Percentiles rank a stretch among this genome's conserved stretches.
Conservation (phyloP, 352 stramenopile genomes). For the Phytophthora ramorum region DNA sequence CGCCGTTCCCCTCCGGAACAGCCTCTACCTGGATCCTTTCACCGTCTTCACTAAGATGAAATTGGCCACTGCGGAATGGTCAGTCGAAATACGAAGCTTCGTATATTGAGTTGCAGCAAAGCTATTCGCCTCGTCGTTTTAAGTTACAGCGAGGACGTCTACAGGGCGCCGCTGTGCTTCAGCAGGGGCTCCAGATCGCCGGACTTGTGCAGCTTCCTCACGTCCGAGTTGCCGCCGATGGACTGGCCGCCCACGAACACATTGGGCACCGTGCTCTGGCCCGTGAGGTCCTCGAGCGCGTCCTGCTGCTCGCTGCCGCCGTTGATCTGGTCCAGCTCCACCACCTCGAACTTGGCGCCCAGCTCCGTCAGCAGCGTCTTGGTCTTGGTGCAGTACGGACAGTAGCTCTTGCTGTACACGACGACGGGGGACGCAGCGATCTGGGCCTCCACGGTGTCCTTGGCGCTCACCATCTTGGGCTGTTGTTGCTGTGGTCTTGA, state of each 20-base stretch:
- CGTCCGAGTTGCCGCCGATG: conserved; percentile 95
- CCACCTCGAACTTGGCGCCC: conserved; percentile 50
- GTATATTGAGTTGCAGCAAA: too few species aligned
- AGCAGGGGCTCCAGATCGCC: conserved; percentile 92
- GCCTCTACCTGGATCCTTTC: too few species aligned
- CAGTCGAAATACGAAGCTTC: too few species aligned
- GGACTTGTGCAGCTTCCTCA: conserved; percentile 80
- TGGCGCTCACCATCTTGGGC: conserved; percentile 50
- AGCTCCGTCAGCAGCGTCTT: conserved; percentile 62
- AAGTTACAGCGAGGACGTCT: background rate
- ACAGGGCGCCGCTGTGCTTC: conserved; percentile 52
- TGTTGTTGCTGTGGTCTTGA: conserved; percentile 5
- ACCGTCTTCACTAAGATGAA: too few species aligned
- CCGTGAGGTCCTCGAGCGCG: conserved; percentile 64
- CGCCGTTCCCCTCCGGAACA: too few species aligned
- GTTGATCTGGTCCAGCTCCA: conserved; percentile 61
- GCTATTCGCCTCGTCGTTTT: too few species aligned
- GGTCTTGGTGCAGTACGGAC: conserved; percentile 91
- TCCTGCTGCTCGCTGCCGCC: conserved; percentile 59
- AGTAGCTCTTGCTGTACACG: conserved; percentile 95
- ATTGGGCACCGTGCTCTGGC: conserved; percentile 96
- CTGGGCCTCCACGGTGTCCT: conserved; percentile 62
- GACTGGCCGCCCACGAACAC: conserved; percentile 96
- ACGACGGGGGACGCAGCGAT: conserved; percentile 53
- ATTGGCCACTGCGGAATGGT: too few species aligned